Percentiles rank a stretch among this genome's conserved stretches.
These are phyloP conservation scores for Raphanus raphanistrum DNA, from an alignment of 345 rosid genomes.

Conservation along the genomic window DNA sequence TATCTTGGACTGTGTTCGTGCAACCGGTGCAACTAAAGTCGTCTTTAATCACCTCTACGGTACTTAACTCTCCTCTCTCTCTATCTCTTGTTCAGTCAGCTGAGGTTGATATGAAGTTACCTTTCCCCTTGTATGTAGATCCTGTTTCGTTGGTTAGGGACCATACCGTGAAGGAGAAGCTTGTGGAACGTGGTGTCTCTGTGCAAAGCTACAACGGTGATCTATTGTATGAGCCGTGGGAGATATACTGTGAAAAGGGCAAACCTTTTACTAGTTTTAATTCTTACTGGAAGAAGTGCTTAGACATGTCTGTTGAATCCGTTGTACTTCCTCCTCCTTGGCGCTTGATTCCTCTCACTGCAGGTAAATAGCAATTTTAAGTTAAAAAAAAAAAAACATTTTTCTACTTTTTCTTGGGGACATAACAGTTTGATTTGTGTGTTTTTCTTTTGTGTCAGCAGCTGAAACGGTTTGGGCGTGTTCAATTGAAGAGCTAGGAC, in stretches of 20 bases:
- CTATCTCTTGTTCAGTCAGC: not conserved
- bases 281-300: conserved; percentile 73
- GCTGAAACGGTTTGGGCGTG: conserved; percentile 57
- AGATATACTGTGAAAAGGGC: conserved; percentile 66
- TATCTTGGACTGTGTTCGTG: conserved; percentile 64
- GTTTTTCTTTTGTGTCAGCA: conserved; percentile 12
- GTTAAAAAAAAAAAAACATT: not conserved
- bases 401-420: not conserved
- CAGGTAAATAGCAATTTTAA: conserved; percentile 50
- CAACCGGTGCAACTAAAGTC: conserved; percentile 67
- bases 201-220: conserved; percentile 91
- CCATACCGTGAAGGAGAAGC: conserved; percentile 71
- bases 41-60: conserved; percentile 91
- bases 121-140: conserved; percentile 41
- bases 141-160: conserved; percentile 87
- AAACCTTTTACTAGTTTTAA: conserved; percentile 67
- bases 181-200: conserved; percentile 69
- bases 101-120: conserved; percentile 2
- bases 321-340: conserved; percentile 71
- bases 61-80: conserved; percentile 30
- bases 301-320: conserved; percentile 63
- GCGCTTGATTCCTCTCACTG: conserved; percentile 51
- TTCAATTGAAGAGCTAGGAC: conserved; percentile 69
- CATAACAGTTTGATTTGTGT: not conserved
- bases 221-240: conserved; percentile 93